Base-by-base conservation (phyloP, 192 early-diverging fungal genomes). In the Polychytrium aggregatum region DNA sequence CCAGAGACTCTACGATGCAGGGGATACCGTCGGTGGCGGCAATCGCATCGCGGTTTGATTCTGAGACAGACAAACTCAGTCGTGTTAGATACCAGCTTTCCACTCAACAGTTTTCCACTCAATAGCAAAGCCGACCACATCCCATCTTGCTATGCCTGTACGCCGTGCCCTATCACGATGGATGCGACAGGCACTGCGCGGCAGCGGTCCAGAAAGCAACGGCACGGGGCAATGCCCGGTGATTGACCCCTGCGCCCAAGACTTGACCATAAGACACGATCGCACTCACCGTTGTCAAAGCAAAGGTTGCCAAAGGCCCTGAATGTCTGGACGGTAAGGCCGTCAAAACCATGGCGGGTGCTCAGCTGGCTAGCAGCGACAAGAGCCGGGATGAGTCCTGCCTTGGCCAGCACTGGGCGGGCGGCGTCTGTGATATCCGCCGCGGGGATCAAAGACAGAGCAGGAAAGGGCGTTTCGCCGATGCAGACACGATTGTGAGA, bases 281-380 rank as follows among this genome's bases (percentile, higher is more conserved):
- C 17, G 13, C 11, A 22, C 46, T 17, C 40, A 68, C 65, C 71
- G 36, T 70, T 48, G 39, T 76, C 67, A 46, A 48, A 76, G 37
- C 73, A 71, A 28, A 76, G 50, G 48, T 76, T 76, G 1, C 68
- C 73, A 5, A 76, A 34, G 11, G 58, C 63, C 11, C 73, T 42
- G 21, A 72, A 54, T 13, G 33, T 38, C 28, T 74, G 61, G 5
- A 73, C 29, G 4, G 33, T 34, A n/a, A 65, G 43, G 7, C 71
- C 51, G 30, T 67, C 20, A 26, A 42, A 21, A 28, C 13, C n/a
- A 31, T 9, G 36, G 6, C n/a, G 14, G 17, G 11, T 26, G 11
- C 26, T 31, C 9, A 38, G 5, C 6, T 34, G 17, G 21, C 41
- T 27, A 3, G 40, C 25, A 9, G 14, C 14, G 16, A 52, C 9